These are phyloP conservation scores for Penicillium corylophilum DNA, from an alignment of 2,329 filamentous ascomycete species.

Conservation along the genomic window DNA sequence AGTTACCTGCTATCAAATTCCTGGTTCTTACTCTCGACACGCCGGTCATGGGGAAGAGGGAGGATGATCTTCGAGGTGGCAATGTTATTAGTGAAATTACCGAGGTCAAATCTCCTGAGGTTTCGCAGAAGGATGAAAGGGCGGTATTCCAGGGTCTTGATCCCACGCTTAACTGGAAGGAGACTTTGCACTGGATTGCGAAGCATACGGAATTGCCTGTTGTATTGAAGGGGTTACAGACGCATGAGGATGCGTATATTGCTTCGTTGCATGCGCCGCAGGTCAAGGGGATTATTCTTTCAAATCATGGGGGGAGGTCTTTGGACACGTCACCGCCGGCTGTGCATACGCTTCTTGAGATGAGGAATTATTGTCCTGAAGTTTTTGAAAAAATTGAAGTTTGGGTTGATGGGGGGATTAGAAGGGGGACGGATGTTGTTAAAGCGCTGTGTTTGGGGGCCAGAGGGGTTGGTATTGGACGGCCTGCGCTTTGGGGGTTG, in stretches of 20 bases:
- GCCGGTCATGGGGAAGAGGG: constrained; percentile 85
- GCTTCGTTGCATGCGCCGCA: constrained; percentile 70
- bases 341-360: constrained; percentile 71
- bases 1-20: constrained; percentile 73
- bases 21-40: constrained; percentile 88
- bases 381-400: constrained; percentile 73
- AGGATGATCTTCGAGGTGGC: constrained; percentile 57
- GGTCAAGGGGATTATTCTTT: constrained; percentile 80
- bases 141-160: constrained; percentile 80
- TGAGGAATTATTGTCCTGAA: constrained; percentile 71
- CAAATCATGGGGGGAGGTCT: constrained; percentile 87
- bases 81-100: constrained; percentile 41
- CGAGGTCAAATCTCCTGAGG: constrained; percentile 41
- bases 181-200: constrained; percentile 77
- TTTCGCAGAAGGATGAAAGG: constrained; percentile 49
- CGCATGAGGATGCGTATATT: constrained; percentile 87
- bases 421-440: constrained; percentile 81
- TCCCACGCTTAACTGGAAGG: constrained; percentile 80
- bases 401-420: constrained; percentile 82
- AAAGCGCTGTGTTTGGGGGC: constrained; percentile 88
- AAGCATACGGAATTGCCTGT: constrained; percentile 82
- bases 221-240: constrained; percentile 91
- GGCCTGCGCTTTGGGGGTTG: constrained; percentile 72
- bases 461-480: constrained; percentile 75
- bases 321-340: constrained; percentile 78